These are phyloP conservation scores for Thielaviopsis cerberus DNA, from an alignment of 2,329 filamentous ascomycete species.

Conservation along the genomic window DNA sequence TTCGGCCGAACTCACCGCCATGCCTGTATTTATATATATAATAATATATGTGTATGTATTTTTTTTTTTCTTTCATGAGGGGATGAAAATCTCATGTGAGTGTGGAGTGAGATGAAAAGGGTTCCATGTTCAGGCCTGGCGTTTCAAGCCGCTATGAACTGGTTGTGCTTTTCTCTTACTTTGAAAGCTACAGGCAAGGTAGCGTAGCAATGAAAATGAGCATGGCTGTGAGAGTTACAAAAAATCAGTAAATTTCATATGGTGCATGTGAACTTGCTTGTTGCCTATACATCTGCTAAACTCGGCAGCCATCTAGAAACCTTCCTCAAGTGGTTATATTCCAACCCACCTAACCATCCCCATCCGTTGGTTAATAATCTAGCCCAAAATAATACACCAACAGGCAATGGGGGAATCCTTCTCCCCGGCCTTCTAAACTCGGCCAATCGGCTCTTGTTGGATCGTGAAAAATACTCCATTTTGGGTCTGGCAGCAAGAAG, in stretches of 20 bases:
- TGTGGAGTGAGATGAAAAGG: not conserved
- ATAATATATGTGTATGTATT: too few relatives aligned
- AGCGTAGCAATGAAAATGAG: not conserved
- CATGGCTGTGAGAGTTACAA: not conserved
- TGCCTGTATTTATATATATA: too few relatives aligned
- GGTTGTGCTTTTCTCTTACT: not conserved
- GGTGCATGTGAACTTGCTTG: not conserved
- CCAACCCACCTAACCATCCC: not conserved
- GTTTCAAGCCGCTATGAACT: not conserved
- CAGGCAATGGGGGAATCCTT: too few relatives aligned
- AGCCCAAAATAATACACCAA: too few relatives aligned
- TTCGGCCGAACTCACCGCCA: too few relatives aligned
- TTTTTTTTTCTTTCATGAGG: not conserved
- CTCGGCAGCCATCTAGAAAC: not conserved
- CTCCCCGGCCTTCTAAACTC: too few relatives aligned
- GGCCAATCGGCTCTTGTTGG: too few relatives aligned
- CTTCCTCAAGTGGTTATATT: constrained; percentile 4
- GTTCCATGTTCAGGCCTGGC: not conserved
- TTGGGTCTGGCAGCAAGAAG: not conserved
- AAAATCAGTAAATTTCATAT: not conserved
- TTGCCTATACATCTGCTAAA: not conserved
- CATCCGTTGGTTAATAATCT: not conserved
- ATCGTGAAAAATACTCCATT: too few relatives aligned
- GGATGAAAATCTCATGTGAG: not conserved
- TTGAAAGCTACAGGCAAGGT: not conserved